Conservation (phyloP, 441 rosid genomes). For the Eruca vesicaria region DNA sequence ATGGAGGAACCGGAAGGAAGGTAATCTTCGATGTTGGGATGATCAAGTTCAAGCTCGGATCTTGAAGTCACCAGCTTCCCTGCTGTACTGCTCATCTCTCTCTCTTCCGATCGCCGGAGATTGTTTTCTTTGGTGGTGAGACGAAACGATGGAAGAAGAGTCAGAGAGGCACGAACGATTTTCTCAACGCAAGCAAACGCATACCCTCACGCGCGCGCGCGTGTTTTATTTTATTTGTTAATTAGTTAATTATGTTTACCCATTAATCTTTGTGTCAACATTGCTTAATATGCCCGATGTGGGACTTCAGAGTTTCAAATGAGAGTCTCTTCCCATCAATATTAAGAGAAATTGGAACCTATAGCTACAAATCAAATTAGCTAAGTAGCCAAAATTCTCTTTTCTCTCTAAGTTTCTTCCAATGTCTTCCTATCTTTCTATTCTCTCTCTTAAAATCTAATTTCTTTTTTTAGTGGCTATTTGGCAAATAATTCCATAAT, state of each 20-base stretch:
- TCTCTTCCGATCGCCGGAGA: slow-evolving; percentile 17
- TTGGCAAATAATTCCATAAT: too few species aligned
- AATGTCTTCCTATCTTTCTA: too few species aligned
- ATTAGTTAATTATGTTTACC: background rate
- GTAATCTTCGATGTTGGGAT: slow-evolving; percentile 88
- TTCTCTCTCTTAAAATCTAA: too few species aligned
- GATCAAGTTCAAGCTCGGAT: slow-evolving; percentile 88
- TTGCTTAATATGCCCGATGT: too few species aligned
- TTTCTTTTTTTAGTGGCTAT: too few species aligned
- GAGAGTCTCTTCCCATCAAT: too few species aligned
- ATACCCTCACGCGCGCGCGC: background rate
- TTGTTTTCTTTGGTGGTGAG: background rate
- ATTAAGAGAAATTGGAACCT: too few species aligned
- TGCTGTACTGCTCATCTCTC: slow-evolving; percentile 25
- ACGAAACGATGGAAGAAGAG: background rate
- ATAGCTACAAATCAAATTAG: too few species aligned
- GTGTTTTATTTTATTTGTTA: background rate
- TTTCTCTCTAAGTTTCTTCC: too few species aligned
- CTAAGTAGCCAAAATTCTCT: too few species aligned
- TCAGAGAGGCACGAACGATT: background rate
- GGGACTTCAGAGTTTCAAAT: too few species aligned
- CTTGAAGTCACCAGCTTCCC: slow-evolving; percentile 53
- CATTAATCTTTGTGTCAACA: too few species aligned
- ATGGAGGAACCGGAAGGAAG: slow-evolving; percentile 90
- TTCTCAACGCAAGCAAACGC: background rate